Evolutionary conservation across 768 basidiomycete genomes (phyloP).

Genomic region (Calocera cornea): DNA sequence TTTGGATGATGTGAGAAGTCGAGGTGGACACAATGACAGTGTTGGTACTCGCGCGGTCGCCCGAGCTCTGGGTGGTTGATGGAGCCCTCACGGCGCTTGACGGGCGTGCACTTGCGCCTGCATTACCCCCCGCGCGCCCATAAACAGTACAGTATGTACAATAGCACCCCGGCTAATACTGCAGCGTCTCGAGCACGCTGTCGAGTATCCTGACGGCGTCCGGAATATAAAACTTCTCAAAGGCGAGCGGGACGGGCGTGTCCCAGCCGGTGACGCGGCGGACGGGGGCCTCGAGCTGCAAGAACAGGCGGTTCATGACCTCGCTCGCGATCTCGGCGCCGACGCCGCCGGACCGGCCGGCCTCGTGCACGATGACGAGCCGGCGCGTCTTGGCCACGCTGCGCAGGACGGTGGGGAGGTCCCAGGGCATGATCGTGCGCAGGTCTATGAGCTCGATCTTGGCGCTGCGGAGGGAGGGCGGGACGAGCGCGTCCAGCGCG

Average conservation of each 20-base stretch:
- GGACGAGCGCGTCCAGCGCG: slow-evolving; percentile 49
- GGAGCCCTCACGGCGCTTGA: no score
- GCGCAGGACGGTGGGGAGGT: slow-evolving; percentile 62
- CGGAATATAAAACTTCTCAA: slow-evolving; percentile 86
- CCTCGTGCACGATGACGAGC: slow-evolving; percentile 84
- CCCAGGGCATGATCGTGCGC: slow-evolving; percentile 81
- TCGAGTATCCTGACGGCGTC: slow-evolving; percentile 75
- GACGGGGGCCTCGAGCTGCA: slow-evolving; percentile 78
- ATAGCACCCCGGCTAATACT: slow-evolving; percentile 28
- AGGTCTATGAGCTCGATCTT: slow-evolving; percentile 83
- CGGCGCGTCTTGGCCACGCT: slow-evolving; percentile 77
- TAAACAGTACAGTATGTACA: no score
- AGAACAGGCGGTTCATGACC: slow-evolving; percentile 75
- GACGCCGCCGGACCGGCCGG: slow-evolving; percentile 73
- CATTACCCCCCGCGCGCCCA: no score
- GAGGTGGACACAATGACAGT: no score
- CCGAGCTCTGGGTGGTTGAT: no score
- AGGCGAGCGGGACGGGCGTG: slow-evolving; percentile 70
- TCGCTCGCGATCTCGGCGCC: slow-evolving; percentile 87
- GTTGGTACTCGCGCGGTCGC: no score
- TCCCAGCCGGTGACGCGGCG: slow-evolving; percentile 86
- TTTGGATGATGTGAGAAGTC: no score
- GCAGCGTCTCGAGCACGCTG: slow-evolving; percentile 67
- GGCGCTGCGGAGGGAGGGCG: slow-evolving; percentile 47
- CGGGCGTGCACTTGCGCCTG: no score